A percentile compares a stretch with the other conserved stretches of the same genome.
These are phyloP conservation scores for Yarrowia yakushimensis DNA, from an alignment of 805 yeast genomes.

Conservation along the genomic window DNA sequence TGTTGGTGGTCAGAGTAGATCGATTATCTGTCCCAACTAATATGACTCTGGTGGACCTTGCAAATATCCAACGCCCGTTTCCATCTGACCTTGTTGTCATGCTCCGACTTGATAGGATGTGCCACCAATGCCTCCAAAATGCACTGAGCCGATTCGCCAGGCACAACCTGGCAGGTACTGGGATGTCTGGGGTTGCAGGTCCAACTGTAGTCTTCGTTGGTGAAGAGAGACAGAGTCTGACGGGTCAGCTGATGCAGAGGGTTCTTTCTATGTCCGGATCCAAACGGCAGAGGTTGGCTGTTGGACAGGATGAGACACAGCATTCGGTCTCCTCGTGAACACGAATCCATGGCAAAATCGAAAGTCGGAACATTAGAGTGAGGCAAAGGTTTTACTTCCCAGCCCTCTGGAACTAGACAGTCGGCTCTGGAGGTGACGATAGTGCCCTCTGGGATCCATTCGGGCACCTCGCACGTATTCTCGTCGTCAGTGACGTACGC, in stretches of 20 bases:
- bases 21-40: background rate
- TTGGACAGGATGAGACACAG: background rate
- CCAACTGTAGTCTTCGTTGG: slow-evolving; percentile 17
- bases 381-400: background rate
- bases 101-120: background rate
- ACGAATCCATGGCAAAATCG: background rate
- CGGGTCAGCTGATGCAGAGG: slow-evolving; percentile 6
- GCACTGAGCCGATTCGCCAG: slow-evolving; percentile 6
- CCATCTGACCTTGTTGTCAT: background rate
- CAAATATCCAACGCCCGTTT: background rate
- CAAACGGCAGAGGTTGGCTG: background rate
- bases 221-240: slow-evolving; percentile 10
- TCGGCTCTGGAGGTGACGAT: background rate
- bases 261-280: background rate
- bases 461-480: background rate
- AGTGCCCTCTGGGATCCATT: slow-evolving; percentile 1
- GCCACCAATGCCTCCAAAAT: background rate
- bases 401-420: background rate
- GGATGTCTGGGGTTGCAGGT: background rate
- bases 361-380: background rate
- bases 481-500: slow-evolving; percentile 1
- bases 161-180: background rate
- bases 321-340: slow-evolving; percentile 9
- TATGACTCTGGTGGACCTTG: background rate
- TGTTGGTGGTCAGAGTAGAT: background rate